These are phyloP conservation scores for Dactylorhiza incarnata DNA, from an alignment of 106 monocot genomes.

Conservation along the genomic window DNA sequence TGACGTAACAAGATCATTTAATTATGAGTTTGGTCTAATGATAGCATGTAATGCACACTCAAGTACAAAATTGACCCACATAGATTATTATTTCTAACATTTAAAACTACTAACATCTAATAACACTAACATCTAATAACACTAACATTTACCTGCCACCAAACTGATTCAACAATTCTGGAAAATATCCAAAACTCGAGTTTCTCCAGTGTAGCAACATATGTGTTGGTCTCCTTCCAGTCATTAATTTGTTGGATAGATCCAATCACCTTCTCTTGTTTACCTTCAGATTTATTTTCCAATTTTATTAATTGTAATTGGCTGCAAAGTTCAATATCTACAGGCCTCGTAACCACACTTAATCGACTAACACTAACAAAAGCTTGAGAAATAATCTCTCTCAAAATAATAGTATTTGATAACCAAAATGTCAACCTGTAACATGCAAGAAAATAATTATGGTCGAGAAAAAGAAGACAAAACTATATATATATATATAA, in stretches of 20 bases:
- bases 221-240: slow-evolving; percentile 74
- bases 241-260: slow-evolving; percentile 45
- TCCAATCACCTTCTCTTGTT: slow-evolving; percentile 21
- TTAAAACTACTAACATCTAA: too few relatives aligned
- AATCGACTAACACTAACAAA: slow-evolving; percentile 47
- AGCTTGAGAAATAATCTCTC: slow-evolving; percentile 68
- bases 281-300: slow-evolving; percentile 23
- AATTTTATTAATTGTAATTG: slow-evolving; percentile 26
- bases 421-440: slow-evolving; percentile 93
- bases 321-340: slow-evolving; percentile 27
- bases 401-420: slow-evolving; percentile 78
- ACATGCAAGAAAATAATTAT: slow-evolving; percentile 7
- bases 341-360: slow-evolving; percentile 19
- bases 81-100: too few relatives aligned
- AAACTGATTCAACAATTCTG: slow-evolving; percentile 86
- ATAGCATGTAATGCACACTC: too few relatives aligned
- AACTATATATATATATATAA: too few relatives aligned
- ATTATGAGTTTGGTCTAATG: too few relatives aligned
- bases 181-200: slow-evolving; percentile 96
- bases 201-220: slow-evolving; percentile 60
- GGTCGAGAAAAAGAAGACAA: too few relatives aligned
- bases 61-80: too few relatives aligned
- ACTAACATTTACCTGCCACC: slow-evolving; percentile 99
- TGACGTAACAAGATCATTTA: too few relatives aligned
- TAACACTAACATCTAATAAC: too few relatives aligned